A percentile compares a stretch with the other conserved stretches of the same genome.
Conservation (phyloP, 495 filamentous ascomycete genomes). For the Xylaria sp. region DNA sequence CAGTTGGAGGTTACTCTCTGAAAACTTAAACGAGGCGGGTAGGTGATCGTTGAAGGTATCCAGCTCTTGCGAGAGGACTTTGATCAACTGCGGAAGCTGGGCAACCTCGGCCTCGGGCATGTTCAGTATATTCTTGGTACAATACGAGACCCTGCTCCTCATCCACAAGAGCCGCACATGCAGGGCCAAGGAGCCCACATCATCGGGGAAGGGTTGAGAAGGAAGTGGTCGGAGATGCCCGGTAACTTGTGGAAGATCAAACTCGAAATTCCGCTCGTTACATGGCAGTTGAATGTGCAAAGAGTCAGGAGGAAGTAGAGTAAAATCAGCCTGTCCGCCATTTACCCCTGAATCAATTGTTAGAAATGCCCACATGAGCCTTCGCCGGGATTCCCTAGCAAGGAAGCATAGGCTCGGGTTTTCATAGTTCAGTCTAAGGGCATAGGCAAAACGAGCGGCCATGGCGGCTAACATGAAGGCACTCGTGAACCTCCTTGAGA, state of each 20-base stretch:
- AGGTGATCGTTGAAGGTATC: constrained; percentile 53
- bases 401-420: constrained; percentile 56
- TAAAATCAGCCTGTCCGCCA: constrained; percentile 53
- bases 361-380: constrained; percentile 60
- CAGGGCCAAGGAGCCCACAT: constrained; percentile 56
- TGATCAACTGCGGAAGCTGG: constrained; percentile 47
- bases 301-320: constrained; percentile 51
- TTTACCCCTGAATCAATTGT: constrained; percentile 57
- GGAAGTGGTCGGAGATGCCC: constrained; percentile 49
- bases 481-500: constrained; percentile 52
- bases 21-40: constrained; percentile 54
- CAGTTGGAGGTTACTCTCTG: constrained; percentile 55
- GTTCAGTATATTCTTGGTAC: constrained; percentile 44
- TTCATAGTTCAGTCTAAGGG: constrained; percentile 57
- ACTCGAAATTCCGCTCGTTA: constrained; percentile 61
- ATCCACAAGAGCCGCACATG: constrained; percentile 57
- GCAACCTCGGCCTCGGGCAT: constrained; percentile 46
- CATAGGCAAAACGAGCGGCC: constrained; percentile 56
- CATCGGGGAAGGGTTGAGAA: constrained; percentile 48
- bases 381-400: constrained; percentile 55
- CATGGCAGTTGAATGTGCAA: constrained; percentile 57
- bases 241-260: constrained; percentile 56
- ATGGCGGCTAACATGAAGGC: constrained; percentile 58
- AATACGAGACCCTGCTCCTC: constrained; percentile 52
- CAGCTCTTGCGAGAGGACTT: constrained; percentile 51